phyloP scores from a whole-genome alignment of 169 alveolate genomes.

The Cryptosporidium baileyi region DNA sequence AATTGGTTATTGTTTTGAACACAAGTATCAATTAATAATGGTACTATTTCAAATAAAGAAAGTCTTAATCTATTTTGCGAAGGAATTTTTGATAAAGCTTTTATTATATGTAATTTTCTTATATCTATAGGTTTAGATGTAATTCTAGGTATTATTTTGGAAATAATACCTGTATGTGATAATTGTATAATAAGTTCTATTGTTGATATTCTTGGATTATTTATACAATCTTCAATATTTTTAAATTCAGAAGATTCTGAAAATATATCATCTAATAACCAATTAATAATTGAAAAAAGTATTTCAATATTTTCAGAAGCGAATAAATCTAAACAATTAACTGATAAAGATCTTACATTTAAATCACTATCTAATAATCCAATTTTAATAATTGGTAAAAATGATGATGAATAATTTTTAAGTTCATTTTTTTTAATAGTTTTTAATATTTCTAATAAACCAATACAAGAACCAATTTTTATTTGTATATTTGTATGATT shows the following conservation, averaged over 20 bases:
- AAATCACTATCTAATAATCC: conserved; percentile 17
- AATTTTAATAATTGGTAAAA: conserved; percentile 16
- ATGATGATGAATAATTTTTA: not conserved
- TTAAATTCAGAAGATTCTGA: not conserved
- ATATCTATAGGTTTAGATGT: not conserved
- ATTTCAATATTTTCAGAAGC: conserved; percentile 9
- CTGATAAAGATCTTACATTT: conserved; percentile 16
- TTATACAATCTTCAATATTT: not conserved
- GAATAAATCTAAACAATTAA: conserved; percentile 24
- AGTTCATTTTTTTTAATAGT: not conserved
- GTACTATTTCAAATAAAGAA: conserved; percentile 29
- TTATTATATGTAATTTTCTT: not conserved
- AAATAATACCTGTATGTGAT: conserved; percentile 19
- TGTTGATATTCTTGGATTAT: conserved; percentile 15
- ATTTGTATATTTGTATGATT: not conserved
- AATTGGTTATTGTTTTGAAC: not conserved
- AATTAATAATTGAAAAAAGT: not conserved
- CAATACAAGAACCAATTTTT: conserved; percentile 45
- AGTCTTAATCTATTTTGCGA: conserved; percentile 14
- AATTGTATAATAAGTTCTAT: conserved; percentile 40
- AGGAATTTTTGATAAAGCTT: conserved; percentile 45
- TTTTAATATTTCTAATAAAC: conserved; percentile 35
- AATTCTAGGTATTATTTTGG: conserved; percentile 33
- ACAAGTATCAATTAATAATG: not conserved
- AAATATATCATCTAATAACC: conserved; percentile 30